Evolutionary conservation across 2,329 filamentous ascomycete genomes (phyloP).

Genomic region (Aureobasidium melanogenum): DNA sequence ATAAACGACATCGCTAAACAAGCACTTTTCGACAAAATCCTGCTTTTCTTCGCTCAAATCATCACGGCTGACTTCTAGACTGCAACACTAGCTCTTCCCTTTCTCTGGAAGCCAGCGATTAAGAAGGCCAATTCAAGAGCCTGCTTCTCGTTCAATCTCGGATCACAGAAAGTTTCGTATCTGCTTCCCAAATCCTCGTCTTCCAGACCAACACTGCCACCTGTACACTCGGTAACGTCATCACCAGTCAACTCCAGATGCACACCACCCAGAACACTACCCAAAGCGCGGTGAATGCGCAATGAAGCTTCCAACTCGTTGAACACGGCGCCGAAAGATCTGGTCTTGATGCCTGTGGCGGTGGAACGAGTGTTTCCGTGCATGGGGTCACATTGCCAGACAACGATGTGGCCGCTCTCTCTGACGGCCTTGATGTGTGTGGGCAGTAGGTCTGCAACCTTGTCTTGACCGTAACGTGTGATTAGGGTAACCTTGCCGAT

Average conservation of each 20-base stretch:
- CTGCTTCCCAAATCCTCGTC: constrained; percentile 85
- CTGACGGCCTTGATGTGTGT: constrained; percentile 84
- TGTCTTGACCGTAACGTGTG: constrained; percentile 79
- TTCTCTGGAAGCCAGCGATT: constrained; percentile 56
- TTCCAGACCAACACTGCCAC: constrained; percentile 75
- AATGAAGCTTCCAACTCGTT: constrained; percentile 77
- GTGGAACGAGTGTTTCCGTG: constrained; percentile 67
- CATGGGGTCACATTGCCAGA: constrained; percentile 99
- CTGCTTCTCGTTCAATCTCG: constrained; percentile 93
- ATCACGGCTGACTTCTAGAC: neutral
- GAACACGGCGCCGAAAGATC: constrained; percentile 84
- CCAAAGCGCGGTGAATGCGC: constrained; percentile 71
- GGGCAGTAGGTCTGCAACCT: constrained; percentile 67
- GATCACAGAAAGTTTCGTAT: constrained; percentile 95
- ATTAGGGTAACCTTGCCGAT: constrained; percentile 93
- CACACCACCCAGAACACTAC: constrained; percentile 83
- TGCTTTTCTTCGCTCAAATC: no score
- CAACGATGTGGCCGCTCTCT: constrained; percentile 63
- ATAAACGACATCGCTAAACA: no score
- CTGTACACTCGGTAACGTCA: constrained; percentile 90
- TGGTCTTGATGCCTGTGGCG: constrained; percentile 75
- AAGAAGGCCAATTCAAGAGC: constrained; percentile 90
- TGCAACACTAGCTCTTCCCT: constrained; percentile 10
- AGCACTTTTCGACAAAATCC: no score
- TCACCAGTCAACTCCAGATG: constrained; percentile 94